A percentile compares a stretch with the other conserved stretches of the same genome.
Evolutionary conservation across 179 eudicot genomes (phyloP).

Genomic region (Vitellaria paradoxa): DNA sequence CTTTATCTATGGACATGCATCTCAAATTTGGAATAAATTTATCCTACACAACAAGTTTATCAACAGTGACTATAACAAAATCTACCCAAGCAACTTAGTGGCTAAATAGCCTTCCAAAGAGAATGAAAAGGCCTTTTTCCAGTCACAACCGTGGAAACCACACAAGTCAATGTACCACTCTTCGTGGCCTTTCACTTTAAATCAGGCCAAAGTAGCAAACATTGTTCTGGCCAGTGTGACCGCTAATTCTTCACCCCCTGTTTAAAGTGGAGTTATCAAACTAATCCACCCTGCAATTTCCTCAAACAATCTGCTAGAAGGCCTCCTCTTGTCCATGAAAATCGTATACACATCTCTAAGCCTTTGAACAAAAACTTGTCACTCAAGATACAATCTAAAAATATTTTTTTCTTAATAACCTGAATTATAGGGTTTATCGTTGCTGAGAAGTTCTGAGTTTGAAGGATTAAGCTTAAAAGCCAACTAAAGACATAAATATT

Average conservation of each 20-base stretch:
- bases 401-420: not conserved
- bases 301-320: not conserved
- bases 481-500: not conserved
- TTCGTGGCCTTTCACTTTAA: not conserved
- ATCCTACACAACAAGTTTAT: not conserved
- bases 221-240: no score
- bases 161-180: not conserved
- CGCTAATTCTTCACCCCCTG: not conserved
- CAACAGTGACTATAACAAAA: not conserved
- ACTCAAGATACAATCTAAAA: not conserved
- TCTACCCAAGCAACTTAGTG: not conserved
- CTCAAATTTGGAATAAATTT: not conserved
- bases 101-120: not conserved
- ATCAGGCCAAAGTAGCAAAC: not conserved
- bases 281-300: not conserved
- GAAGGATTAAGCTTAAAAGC: not conserved
- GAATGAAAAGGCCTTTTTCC: not conserved
- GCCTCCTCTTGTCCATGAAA: slow-evolving; percentile 2
- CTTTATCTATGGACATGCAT: not conserved
- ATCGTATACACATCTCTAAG: not conserved
- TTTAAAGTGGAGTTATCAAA: not conserved
- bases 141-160: no score
- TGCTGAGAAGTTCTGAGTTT: not conserved
- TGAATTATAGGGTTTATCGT: not conserved
- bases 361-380: not conserved